Evolutionary conservation across 1,284 basidiomycete genomes (phyloP), one percentile per base, ranked within the genome.

Genomic region (Boletellus deceptivus): DNA sequence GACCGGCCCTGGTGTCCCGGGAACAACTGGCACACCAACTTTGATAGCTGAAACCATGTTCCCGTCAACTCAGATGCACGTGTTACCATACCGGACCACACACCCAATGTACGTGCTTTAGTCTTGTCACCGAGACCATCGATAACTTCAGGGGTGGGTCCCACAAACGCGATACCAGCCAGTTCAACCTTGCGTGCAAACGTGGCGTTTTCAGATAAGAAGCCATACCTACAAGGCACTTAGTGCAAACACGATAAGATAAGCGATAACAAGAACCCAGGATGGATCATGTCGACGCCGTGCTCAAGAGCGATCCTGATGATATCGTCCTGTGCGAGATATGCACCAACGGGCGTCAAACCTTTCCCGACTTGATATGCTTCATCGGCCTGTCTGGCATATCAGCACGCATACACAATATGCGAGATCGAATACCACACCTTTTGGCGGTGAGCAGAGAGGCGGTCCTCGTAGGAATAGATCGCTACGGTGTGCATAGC

Each of bases 401-500:
- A 62, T 55, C 51, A 59, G 49, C 22, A 16, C 36, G 44, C 9
- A 40, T 46, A 40, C 8, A 48, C 18, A 31, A 39, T 22, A 25
- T 16, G 25, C 17, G 46, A 45, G 33, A 43, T 46, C 25, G 22
- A 50, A 83, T 86, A 48, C 46, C 52, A 31, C 59, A 86, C 91
- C 85, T 99, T 99, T 74, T 98, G 95, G 65, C 97, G 84, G 77
- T 99, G 97, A 39, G 97, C 96, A 52, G 86, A 92, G 75, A 98
- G 83, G 57, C 97, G 84, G 78, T 99, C 97, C 73, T 99, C 97
- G 69, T 82, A 89, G 16, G 94, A 98, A 78, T 93, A 99, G 75
- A 99, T 98, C 41, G 97, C 96, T 50, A 99, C 97, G 47, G 96
- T 98, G 70, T 96, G 92, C 94, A 99, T 97, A 33, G 95, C 97